These are phyloP conservation scores for Geotrichum carabidarum DNA, from an alignment of 1,139 yeast species.

Conservation along the genomic window DNA sequence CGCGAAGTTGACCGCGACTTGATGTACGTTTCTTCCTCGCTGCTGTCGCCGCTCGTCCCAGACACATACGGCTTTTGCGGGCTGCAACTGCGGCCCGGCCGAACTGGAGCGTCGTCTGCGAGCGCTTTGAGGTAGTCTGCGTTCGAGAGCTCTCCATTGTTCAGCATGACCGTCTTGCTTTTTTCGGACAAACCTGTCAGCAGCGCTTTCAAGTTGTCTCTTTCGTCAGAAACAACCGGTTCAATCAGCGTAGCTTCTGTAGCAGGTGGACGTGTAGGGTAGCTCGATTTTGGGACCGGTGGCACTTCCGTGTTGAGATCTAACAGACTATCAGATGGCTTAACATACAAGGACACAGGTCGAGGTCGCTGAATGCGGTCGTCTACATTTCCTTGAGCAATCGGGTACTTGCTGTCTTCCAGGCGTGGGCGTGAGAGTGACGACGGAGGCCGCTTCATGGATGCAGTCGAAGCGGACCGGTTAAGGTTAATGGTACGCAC, in stretches of 20 bases:
- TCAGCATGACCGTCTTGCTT: constrained; percentile 35
- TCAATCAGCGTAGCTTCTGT: constrained; percentile 21
- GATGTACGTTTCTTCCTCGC: constrained; percentile 4
- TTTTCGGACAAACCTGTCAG: constrained; percentile 38
- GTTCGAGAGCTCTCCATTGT: constrained; percentile 36
- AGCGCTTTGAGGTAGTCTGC: constrained; percentile 57
- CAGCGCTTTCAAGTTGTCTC: constrained; percentile 33
- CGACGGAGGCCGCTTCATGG: constrained; percentile 15
- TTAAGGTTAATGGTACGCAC: constrained; percentile 5
- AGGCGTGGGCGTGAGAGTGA: neutral
- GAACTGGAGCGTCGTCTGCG: constrained; percentile 40
- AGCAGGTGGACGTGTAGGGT: constrained; percentile 8
- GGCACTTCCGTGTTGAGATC: constrained; percentile 7
- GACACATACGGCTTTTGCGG: neutral
- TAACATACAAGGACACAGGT: constrained; percentile 16
- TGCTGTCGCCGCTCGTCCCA: neutral
- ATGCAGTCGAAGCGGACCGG: constrained; percentile 10
- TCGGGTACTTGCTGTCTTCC: neutral
- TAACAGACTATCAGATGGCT: constrained; percentile 12
- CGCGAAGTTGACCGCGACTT: constrained; percentile 13
- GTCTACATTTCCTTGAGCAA: neutral
- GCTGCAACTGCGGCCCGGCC: constrained; percentile 22
- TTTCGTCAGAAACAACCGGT: constrained; percentile 25
- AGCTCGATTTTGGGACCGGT: neutral
- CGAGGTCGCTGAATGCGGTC: constrained; percentile 11